Evolutionary conservation across 768 basidiomycete species (phyloP), one percentile per base, ranked within the genome.

Genomic region (Rhodotorula kratochvilovae): DNA sequence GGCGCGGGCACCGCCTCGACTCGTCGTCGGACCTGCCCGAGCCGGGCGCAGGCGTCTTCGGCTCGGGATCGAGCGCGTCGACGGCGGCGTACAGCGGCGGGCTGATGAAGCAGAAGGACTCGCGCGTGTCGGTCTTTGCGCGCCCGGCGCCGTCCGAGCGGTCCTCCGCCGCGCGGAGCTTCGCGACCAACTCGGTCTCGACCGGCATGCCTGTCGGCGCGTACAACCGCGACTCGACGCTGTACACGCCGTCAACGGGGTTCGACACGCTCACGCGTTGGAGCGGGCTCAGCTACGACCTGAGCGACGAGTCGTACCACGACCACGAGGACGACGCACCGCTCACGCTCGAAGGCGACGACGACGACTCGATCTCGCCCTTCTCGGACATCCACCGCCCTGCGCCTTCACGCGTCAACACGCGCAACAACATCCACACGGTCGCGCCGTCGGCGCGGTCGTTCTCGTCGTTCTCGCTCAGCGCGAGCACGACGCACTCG

Each of bases 131-230:
- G 29, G 58, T 65, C 46, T 67, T 68, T 56, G 39, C 65, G 15
- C n/a, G n/a, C 11, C 51, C 51, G 15, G 67, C 57, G 29, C 29
- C 33, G 27, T 65, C 60, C 25, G 61, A 63, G 56, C 29, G 61
- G 63, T 50, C 56, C 57, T 43, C 46, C 53, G 45, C 19, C 57
- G 66, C 16, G 11, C 46, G 54, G 7, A 74, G 72, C 54, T 67
- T 70, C 53, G 43, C 62, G 19, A 74, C 72, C 15, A 74, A 74
- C 53, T 74, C 72, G 43, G 68, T 70, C 12, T 74, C 72, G 53
- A 67, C 72, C 15, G 59, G 43, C 31, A 13, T 36, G 43, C 58
- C 50, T 19, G 31, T 31, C 43, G 42, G 23, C 3, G 29, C 21
- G 29, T 66, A 21, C 61, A 8, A 2, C 55, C 53, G 29, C 17